Base-by-base conservation (phyloP, 108 stramenopile genomes). In the Mediolabrus comicus region DNA sequence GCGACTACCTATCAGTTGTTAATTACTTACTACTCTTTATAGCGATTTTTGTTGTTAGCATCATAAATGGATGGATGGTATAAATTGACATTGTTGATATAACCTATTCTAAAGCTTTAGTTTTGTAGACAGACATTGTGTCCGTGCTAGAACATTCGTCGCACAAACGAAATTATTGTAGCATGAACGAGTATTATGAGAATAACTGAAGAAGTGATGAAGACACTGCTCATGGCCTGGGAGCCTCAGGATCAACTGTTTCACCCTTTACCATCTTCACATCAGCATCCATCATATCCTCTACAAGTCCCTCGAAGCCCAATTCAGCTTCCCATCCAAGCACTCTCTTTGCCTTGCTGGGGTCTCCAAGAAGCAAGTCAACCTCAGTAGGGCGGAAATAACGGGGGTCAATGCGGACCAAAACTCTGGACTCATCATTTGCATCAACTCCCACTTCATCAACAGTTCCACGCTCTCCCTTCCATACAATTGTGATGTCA, bases 331-430 rank as follows among this genome's bases (percentile, higher is more conserved):
- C 71, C 97, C 97, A 99, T 28, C 98, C 97, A 30, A 99, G 72
- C 56, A 87, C 83, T n/a, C 60, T 69, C 80, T 95, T 92, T 8
- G 98, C 98, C 84, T 99, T 99, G 69, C 85, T 83, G 32, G 97
- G 92, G 77, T 97, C 91, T 34, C 98, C 98, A 52, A 99, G 82
- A 34, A 99, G 85, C 16, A 99, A 83, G 8, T 99, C 98, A 10
- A 99, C 98, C 77, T 99, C 98, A 13, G 98, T 99, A 28, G 98
- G 98, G 53, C 98, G 97, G 92, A 97, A 99, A 83, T 99, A 99
- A 62, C 83, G 79, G 53, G 96, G 95, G 71, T 99, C 98, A 53
- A 99, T 89, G 56, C 81, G 80, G 54, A 99, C 97, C 17, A 99
- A 71, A 30, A 95, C 85, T 27, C 89, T 85, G 28, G 66, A 67